A percentile compares a stretch with the other conserved stretches of the same genome.
These are phyloP conservation scores for Solanum hybrid DNA, from an alignment of 305 asterid genomes.

Conservation along the genomic window DNA sequence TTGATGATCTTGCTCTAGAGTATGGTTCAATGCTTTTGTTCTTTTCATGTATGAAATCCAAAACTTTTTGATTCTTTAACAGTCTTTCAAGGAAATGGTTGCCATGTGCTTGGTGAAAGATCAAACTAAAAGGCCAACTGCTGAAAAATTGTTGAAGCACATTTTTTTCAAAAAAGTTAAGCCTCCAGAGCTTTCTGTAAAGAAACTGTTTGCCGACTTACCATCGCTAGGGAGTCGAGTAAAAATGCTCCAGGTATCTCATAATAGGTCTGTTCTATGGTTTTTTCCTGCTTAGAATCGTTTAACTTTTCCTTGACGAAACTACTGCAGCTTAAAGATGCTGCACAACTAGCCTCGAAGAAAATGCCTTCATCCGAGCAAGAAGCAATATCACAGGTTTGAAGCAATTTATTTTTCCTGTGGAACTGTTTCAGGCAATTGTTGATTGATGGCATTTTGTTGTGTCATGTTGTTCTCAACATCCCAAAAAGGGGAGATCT, in stretches of 20 bases:
- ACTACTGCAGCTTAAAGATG: conserved; percentile 64
- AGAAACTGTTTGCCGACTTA: conserved; percentile 60
- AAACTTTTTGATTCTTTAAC: conserved; percentile 13
- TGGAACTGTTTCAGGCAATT: conserved; percentile 33
- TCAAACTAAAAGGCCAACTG: conserved; percentile 91
- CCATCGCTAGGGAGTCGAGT: conserved; percentile 83
- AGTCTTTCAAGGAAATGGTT: conserved; percentile 97
- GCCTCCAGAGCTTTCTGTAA: conserved; percentile 63
- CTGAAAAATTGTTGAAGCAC: conserved; percentile 69
- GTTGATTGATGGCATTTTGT: background rate
- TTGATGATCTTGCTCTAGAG: conserved; percentile 1
- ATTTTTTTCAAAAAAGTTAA: conserved; percentile 62
- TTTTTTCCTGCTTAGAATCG: conserved; percentile 7
- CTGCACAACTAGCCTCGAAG: conserved; percentile 80
- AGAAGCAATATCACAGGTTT: conserved; percentile 85
- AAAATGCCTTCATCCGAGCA: conserved; percentile 73
- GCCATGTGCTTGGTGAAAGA: conserved; percentile 96
- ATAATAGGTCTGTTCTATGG: conserved; percentile 2
- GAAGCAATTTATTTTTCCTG: conserved; percentile 21
- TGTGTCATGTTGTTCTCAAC: background rate
- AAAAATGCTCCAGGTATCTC: conserved; percentile 68
- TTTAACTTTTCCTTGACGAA: conserved; percentile 14
- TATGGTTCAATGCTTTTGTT: conserved; percentile 7
- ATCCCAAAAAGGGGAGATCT: background rate
- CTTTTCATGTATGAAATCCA: conserved; percentile 8